Conservation (phyloP, 2,329 filamentous ascomycete species). For the Tolypocladium tropicale region DNA sequence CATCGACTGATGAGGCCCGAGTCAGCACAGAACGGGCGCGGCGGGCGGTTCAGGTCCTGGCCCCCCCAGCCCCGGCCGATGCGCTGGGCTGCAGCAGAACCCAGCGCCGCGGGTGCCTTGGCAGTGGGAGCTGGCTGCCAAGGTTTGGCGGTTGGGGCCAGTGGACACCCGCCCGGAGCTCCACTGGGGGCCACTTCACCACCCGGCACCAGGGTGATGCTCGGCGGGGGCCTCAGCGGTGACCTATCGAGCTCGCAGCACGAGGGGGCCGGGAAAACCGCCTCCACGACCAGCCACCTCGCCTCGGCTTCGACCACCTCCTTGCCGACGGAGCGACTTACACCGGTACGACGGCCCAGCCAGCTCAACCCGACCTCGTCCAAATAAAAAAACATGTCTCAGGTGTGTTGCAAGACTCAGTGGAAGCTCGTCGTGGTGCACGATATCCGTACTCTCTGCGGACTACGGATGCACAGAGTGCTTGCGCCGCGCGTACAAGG, state of each 20-base stretch:
- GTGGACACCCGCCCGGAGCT: not conserved
- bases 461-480: too few species aligned
- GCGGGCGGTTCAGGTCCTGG: not conserved
- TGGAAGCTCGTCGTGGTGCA: not conserved
- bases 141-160: not conserved
- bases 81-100: not conserved
- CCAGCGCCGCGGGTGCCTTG: not conserved
- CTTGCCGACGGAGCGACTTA: too few species aligned
- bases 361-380: not conserved
- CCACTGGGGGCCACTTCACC: not conserved
- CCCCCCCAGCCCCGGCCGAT: not conserved
- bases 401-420: not conserved
- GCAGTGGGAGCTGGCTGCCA: not conserved
- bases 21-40: not conserved
- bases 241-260: not conserved
- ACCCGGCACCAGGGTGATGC: not conserved
- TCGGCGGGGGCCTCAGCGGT: not conserved
- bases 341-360: not conserved
- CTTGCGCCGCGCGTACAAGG: not conserved
- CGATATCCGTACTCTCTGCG: too few species aligned
- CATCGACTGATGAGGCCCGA: not conserved
- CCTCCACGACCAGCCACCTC: not conserved
- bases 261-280: not conserved
- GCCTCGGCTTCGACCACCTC: not conserved
- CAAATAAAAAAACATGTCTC: not conserved